A percentile compares a stretch with the other conserved stretches of the same genome.
phyloP scores from a whole-genome alignment of 768 basidiomycete species.

The Artomyces pyxidatus region DNA sequence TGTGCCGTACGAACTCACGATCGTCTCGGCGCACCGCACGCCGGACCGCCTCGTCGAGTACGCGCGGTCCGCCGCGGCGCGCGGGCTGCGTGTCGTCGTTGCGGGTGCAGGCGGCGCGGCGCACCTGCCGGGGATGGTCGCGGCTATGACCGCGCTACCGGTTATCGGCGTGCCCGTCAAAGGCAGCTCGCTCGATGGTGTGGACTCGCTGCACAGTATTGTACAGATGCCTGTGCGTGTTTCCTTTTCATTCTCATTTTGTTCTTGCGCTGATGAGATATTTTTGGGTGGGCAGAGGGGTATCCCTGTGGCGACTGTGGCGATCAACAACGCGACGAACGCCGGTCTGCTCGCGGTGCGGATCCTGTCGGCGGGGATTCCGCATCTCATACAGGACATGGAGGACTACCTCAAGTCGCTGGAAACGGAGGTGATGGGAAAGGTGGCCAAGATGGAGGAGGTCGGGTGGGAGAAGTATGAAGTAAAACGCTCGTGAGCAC shows the following conservation, averaged over 20 bases:
- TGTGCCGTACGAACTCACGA: conserved; percentile 88
- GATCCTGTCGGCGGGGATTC: conserved; percentile 74
- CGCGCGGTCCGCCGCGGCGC: conserved; percentile 59
- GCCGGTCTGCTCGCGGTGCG: conserved; percentile 88
- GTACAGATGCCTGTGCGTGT: conserved; percentile 94
- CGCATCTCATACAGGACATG: conserved; percentile 56
- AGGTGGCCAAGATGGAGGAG: conserved; percentile 66
- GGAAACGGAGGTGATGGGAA: conserved; percentile 70
- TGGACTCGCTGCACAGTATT: conserved; percentile 95
- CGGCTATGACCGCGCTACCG: conserved; percentile 85
- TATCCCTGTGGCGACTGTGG: conserved; percentile 94
- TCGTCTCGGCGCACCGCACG: conserved; percentile 95
- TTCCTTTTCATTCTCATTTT: not conserved
- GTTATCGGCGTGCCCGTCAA: conserved; percentile 97
- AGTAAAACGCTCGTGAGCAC: no score
- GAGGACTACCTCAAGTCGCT: conserved; percentile 62
- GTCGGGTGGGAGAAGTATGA: conserved; percentile 85
- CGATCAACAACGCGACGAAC: conserved; percentile 92
- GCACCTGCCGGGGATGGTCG: conserved; percentile 97
- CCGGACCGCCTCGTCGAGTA: conserved; percentile 81
- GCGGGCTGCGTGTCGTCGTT: conserved; percentile 70
- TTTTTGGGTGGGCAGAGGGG: conserved; percentile 54
- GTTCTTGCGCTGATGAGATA: not conserved
- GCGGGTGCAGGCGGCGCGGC: conserved; percentile 99
- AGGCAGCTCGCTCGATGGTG: conserved; percentile 87